A percentile compares a stretch with the other conserved stretches of the same genome.
Conservation (phyloP, 1,139 yeast genomes). For the Geotrichum histeridarum region DNA sequence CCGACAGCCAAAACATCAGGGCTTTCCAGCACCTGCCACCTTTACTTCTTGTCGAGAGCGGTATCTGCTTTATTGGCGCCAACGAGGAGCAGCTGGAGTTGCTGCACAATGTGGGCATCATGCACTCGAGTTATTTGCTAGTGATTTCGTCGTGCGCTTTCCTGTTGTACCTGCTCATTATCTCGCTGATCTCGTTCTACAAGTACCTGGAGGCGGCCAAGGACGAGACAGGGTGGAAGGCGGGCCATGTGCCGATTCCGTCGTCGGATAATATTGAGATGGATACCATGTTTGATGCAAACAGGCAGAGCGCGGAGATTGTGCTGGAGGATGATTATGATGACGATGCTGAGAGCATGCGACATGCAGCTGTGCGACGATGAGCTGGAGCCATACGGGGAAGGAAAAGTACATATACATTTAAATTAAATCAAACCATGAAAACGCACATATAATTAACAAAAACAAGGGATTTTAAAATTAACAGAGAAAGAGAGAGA, state of each 20-base stretch:
- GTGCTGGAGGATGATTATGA: slow-evolving; percentile 18
- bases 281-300: slow-evolving; percentile 18
- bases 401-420: not conserved
- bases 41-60: slow-evolving; percentile 69
- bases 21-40: slow-evolving; percentile 85
- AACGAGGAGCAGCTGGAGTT: slow-evolving; percentile 78
- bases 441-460: not conserved
- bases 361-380: not conserved
- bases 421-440: not conserved
- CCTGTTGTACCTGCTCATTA: slow-evolving; percentile 61
- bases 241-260: slow-evolving; percentile 19
- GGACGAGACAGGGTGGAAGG: slow-evolving; percentile 15
- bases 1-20: slow-evolving; percentile 44
- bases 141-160: slow-evolving; percentile 73
- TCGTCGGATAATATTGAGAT: slow-evolving; percentile 17
- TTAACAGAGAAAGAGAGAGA: too few species aligned
- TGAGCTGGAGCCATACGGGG: not conserved
- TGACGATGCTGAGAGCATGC: slow-evolving; percentile 18
- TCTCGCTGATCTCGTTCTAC: slow-evolving; percentile 54
- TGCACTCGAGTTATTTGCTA: slow-evolving; percentile 76
- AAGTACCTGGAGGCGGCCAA: slow-evolving; percentile 2
- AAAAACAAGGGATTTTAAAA: too few species aligned
- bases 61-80: slow-evolving; percentile 84
- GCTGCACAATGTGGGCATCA: slow-evolving; percentile 70
- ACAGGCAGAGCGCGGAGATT: slow-evolving; percentile 6